A percentile compares a stretch with the other conserved stretches of the same genome.
Evolutionary conservation across 331 rosid species (phyloP).

Genomic region (Phaseolus coccineus): DNA sequence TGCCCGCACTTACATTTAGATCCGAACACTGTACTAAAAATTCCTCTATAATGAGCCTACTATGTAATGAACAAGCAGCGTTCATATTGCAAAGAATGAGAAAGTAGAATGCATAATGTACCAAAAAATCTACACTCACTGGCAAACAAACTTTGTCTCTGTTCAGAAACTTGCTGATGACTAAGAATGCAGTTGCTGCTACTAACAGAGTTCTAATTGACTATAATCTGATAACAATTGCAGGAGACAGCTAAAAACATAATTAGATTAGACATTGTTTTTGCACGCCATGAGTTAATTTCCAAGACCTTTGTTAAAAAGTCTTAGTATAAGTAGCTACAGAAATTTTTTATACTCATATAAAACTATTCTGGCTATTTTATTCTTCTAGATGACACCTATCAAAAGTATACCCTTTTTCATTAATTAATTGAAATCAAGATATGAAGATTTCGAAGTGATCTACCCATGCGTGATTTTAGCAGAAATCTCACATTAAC

Average conservation of each 20-base stretch:
- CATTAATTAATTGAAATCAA: conserved; percentile 32
- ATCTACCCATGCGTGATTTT: conserved; percentile 44
- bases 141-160: conserved; percentile 25
- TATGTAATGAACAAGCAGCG: conserved; percentile 35
- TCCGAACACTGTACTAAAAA: conserved; percentile 12
- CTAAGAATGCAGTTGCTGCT: conserved; percentile 29
- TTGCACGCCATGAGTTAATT: conserved; percentile 33
- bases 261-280: neutral
- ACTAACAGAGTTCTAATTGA: conserved; percentile 32
- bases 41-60: conserved; percentile 30
- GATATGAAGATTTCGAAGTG: conserved; percentile 33
- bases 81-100: conserved; percentile 33
- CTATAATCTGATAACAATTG: conserved; percentile 8
- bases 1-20: neutral
- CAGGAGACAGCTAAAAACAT: conserved; percentile 30
- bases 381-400: conserved; percentile 30
- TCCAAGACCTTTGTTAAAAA: conserved; percentile 21
- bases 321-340: conserved; percentile 20
- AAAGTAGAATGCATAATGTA: neutral
- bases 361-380: conserved; percentile 25
- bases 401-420: conserved; percentile 34
- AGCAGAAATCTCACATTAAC: conserved; percentile 72
- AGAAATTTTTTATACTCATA: neutral
- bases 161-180: conserved; percentile 28
- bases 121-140: conserved; percentile 19